These are phyloP conservation scores for Nannochloris sp. DNA, from an alignment of 139 green algal species.

Conservation along the genomic window DNA sequence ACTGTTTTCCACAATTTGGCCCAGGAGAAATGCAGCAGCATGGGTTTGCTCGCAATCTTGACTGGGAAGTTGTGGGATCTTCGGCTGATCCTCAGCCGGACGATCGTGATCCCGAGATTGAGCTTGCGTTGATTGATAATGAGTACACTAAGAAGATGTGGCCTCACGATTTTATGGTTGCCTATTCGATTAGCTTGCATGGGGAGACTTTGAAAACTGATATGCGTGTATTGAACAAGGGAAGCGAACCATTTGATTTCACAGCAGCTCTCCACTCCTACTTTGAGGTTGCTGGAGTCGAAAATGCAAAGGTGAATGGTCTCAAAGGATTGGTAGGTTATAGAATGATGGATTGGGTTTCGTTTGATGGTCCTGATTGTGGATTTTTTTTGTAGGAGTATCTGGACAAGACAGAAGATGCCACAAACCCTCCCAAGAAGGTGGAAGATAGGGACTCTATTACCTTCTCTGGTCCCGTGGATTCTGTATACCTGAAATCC, in stretches of 20 bases:
- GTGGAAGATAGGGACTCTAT: constrained; percentile 54
- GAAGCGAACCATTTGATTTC: constrained; percentile 77
- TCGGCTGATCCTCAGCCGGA: constrained; percentile 86
- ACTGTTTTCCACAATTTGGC: constrained; percentile 98
- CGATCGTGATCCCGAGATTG: constrained; percentile 67
- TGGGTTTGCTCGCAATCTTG: constrained; percentile 92
- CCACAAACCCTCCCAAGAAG: constrained; percentile 58
- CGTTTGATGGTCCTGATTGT: too few species aligned
- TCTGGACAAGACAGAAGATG: constrained; percentile 76
- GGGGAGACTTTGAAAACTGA: constrained; percentile 69
- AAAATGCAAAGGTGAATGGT: constrained; percentile 48
- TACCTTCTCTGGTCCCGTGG: constrained; percentile 49
- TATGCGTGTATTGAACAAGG: constrained; percentile 81
- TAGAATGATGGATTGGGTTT: not conserved
- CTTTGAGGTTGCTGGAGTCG: constrained; percentile 77
- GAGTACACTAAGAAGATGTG: constrained; percentile 91
- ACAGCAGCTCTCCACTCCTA: constrained; percentile 93
- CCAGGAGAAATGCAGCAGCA: constrained; percentile 89
- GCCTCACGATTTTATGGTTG: constrained; percentile 71
- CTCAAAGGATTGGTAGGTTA: constrained; percentile 52
- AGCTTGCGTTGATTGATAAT: constrained; percentile 76
- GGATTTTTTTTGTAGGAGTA: constrained; percentile 33
- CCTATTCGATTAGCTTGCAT: constrained; percentile 71
- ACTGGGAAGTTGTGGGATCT: constrained; percentile 74
- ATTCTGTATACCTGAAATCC: constrained; percentile 80